These are phyloP conservation scores for Diospyros lotus DNA, from an alignment of 148 eudicot species.

Conservation along the genomic window DNA sequence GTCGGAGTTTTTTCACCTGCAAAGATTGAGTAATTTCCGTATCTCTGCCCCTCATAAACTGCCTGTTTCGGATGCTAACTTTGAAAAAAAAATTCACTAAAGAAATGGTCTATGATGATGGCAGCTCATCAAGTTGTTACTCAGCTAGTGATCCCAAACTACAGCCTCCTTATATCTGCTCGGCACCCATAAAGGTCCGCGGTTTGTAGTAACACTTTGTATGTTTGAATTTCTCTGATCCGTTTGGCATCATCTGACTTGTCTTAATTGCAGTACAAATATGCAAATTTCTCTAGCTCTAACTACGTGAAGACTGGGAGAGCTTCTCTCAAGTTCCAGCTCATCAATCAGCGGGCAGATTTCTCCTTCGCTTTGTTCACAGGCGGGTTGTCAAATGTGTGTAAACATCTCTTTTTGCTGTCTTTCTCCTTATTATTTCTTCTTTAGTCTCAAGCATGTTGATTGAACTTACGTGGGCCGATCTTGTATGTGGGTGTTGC, in stretches of 20 bases:
- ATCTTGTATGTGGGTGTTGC: constrained; percentile 11
- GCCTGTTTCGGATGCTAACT: no score
- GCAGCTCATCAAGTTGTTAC: constrained; percentile 60
- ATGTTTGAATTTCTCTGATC: not conserved
- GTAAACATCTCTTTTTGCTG: constrained; percentile 13
- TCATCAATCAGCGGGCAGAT: constrained; percentile 91
- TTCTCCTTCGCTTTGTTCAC: constrained; percentile 78
- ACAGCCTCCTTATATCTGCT: constrained; percentile 60
- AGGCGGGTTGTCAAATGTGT: constrained; percentile 66
- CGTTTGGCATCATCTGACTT: no score
- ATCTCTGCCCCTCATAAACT: not conserved
- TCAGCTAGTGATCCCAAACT: constrained; percentile 50
- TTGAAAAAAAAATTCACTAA: no score
- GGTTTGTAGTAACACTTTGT: no score
- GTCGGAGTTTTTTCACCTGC: constrained; percentile 89
- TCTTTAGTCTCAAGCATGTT: not conserved
- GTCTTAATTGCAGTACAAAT: constrained; percentile 55
- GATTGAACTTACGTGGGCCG: not conserved
- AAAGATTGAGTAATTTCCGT: constrained; percentile 33
- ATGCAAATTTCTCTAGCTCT: constrained; percentile 40
- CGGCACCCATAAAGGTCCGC: constrained; percentile 82
- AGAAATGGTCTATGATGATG: not conserved
- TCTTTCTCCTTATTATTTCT: no score
- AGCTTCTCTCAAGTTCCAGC: constrained; percentile 44
- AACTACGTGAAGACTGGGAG: constrained; percentile 56